A percentile compares a stretch with the other conserved stretches of the same genome.
phyloP scores from a whole-genome alignment of 352 stramenopile species.

The Globisporangium viniferum region DNA sequence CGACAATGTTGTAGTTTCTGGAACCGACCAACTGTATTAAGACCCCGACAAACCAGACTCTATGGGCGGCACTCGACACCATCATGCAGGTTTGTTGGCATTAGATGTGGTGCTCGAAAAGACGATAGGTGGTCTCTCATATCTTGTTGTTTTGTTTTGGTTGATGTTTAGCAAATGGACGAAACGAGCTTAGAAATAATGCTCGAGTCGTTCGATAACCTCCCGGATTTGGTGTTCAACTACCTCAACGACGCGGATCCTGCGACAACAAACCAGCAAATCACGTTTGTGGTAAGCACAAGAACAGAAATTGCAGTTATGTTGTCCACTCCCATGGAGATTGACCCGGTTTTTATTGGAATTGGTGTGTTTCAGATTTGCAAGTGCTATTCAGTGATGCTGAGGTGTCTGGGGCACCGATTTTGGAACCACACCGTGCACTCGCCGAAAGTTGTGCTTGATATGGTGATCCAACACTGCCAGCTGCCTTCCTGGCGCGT shows the following conservation, averaged over 20 bases:
- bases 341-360: background rate
- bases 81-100: constrained; percentile 67
- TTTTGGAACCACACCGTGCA: constrained; percentile 86
- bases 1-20: constrained; percentile 48
- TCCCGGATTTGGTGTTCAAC: constrained; percentile 85
- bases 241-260: constrained; percentile 75
- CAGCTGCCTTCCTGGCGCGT: constrained; percentile 56
- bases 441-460: constrained; percentile 55
- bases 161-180: constrained; percentile 61
- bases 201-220: constrained; percentile 83
- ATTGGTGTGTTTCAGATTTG: constrained; percentile 42
- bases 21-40: constrained; percentile 71
- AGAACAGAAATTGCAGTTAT: background rate
- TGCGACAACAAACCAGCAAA: constrained; percentile 52
- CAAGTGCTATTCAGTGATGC: constrained; percentile 75
- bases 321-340: background rate
- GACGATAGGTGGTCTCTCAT: background rate
- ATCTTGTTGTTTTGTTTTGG: background rate
- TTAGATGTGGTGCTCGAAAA: no score
- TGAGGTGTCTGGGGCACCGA: constrained; percentile 69
- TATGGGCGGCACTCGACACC: constrained; percentile 81
- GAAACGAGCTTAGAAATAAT: constrained; percentile 71
- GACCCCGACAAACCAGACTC: constrained; percentile 67
- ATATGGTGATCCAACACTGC: constrained; percentile 74
- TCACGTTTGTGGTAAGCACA: constrained; percentile 75